Conservation (phyloP, 2,329 filamentous ascomycete species). For the Trichophyton equinum region DNA sequence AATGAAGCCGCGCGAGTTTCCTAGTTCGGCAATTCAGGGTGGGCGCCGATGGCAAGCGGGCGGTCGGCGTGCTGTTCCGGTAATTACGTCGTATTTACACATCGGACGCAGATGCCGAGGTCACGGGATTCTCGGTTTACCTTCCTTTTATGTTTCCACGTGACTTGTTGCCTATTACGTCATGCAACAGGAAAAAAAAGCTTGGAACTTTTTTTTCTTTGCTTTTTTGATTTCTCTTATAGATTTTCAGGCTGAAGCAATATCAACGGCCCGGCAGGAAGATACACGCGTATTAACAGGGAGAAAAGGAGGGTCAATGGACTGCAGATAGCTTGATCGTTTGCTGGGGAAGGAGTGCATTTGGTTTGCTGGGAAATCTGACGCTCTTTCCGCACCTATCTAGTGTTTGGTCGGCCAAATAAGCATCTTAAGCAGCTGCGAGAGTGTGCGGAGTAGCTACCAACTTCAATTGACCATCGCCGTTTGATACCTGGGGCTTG, state of each 20-base stretch:
- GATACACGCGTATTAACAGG: background rate
- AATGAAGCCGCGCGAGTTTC: background rate
- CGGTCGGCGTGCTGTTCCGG: background rate
- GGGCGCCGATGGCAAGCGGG: constrained; percentile 7
- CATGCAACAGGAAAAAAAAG: background rate
- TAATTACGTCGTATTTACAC: background rate
- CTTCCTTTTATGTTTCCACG: background rate
- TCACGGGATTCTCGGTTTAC: background rate
- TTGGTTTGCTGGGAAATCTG: background rate
- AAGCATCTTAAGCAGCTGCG: background rate
- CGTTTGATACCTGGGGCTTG: background rate
- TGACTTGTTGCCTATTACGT: constrained; percentile 3
- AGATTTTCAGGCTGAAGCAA: background rate
- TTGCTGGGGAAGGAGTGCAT: background rate
- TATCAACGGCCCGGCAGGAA: background rate
- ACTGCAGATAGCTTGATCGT: background rate
- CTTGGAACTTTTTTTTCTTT: background rate
- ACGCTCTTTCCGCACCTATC: background rate
- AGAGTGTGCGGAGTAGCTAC: background rate
- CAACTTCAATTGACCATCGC: background rate
- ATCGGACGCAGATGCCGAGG: background rate
- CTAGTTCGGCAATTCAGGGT: background rate
- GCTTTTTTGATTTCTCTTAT: background rate
- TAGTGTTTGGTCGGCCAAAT: background rate
- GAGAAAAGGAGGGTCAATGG: background rate